These are phyloP conservation scores for Purshia tridentata DNA, from an alignment of 306 rosid genomes.

Conservation along the genomic window DNA sequence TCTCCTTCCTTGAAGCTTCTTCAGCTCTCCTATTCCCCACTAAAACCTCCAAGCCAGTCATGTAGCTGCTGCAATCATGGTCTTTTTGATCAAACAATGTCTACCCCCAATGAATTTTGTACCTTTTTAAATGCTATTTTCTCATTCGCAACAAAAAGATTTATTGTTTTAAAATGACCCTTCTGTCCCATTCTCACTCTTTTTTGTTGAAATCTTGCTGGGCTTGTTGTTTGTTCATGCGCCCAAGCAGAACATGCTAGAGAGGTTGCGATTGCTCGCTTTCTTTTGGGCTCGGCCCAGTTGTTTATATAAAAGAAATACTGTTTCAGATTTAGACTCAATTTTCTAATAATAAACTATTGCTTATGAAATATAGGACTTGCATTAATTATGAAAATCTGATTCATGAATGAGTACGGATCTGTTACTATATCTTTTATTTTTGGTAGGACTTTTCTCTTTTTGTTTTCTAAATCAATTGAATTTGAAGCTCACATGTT, in stretches of 20 bases:
- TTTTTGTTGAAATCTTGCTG: neutral
- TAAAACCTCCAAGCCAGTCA: constrained; percentile 26
- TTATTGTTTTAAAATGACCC: neutral
- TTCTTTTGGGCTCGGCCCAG: neutral
- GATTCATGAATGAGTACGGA: constrained; percentile 1
- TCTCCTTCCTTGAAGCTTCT: constrained; percentile 50
- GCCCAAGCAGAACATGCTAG: neutral
- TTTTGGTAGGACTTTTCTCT: neutral
- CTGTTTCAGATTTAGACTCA: neutral
- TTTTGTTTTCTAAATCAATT: neutral
- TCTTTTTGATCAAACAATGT: constrained; percentile 1
- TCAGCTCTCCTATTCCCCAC: constrained; percentile 24
- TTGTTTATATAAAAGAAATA: neutral
- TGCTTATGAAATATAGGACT: neutral
- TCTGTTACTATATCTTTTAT: neutral
- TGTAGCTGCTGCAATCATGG: constrained; percentile 19
- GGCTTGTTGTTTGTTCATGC: neutral
- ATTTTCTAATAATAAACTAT: neutral
- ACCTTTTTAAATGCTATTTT: neutral
- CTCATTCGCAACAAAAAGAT: neutral
- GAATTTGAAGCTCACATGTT: constrained; percentile 18
- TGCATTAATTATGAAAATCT: neutral
- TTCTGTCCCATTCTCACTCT: neutral
- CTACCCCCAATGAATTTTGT: constrained; percentile 7
- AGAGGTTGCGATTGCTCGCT: neutral